Evolutionary conservation across 805 yeast genomes (phyloP), one percentile per base, ranked within the genome.

Genomic region (Grigorovia transvaalensis): DNA sequence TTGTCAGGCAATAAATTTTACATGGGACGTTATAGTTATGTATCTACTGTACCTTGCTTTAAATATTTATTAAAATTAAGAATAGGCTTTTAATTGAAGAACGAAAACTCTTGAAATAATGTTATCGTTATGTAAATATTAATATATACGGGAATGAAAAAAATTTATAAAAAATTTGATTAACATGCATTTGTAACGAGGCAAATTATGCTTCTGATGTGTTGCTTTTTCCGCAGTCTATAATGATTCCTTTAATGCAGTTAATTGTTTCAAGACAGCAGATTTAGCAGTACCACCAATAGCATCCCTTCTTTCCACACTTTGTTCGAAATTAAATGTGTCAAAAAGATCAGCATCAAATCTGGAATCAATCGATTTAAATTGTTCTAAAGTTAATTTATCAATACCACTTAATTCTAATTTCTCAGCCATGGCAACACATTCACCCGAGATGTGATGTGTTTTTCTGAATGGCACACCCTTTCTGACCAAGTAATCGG

Each of bases 381-480:
- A 88, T 68, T 91, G 96, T 50, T 78, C 85, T 49, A 87, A 67
- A 4, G 85, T 69, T 62, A 93, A 75, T 67, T 89, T 73, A 69
- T 93, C 98, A 66, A 93, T 93, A 50, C 97, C 97, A 8, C 84
- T 72, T 45, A 88, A 72, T 19, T 77, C 78, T 54, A 75, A 70
- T 54, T 80, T 90, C 73, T 93, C 99, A 6, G 98, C 96, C 46
- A 72, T 69, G 56, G 95, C 82, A 46, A 93, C 99, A 73, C 97
- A 93, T 70, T 89, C 96, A 52, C 99, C 99, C 7, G 97, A 88
- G 55, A 93, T 93, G 70, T 93, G 98, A 73, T 93, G 99, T 1
- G 99, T 93, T 72, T 93, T 98, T 75, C 99, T 88, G 74, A 93
- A 93, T 52, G 99, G 99, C 58, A 93, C 99, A 54, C 99, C 99